Base-by-base conservation (phyloP, 768 basidiomycete genomes). In the Megacollybia marginata region DNA sequence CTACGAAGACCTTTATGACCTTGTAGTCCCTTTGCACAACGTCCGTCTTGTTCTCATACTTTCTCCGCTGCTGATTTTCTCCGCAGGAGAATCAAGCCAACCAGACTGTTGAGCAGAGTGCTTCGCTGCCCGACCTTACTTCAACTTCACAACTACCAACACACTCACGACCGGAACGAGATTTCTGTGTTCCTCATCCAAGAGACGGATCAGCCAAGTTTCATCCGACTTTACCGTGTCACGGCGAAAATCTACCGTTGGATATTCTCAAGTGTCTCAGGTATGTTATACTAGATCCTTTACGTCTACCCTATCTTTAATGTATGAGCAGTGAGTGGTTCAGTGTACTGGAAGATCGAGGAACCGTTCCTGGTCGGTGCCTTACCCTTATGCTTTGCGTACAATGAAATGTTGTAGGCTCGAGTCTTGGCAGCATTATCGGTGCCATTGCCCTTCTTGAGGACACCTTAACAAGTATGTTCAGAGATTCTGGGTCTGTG, bases 1-100 rank as follows among this genome's bases (percentile, higher is more conserved):
- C 52, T 82, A 79, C 54, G 75, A 80, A 52, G 82, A 84, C 54
- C 65, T 85, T 2, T 83, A 81, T 54, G 71, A 71, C 36, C 65
- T 82, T 3, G 68, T 83, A 36, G 67, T 69, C 20, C 79, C 82
- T 1, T 67, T 83, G 13, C 82, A 82, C 5, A 40, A 40, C 38
- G 38, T 40, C 13, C 38, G 18, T 40, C 18, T 8, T 40, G 23
- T 28, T 28, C 6, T 28, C 23, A 28, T 28, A 2, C 6, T 2
- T 28, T 28, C 23, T 28, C 23, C 23, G 23, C 6, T 28, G 23
- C 23, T 28, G 23, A 28, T 28, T 28, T 28, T 28, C 23, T 28
- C 23, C 23, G 23, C 6, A 28, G 23, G 23, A 28, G 23, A 28
- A 28, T 28, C 23, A 28, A 28, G 23, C 23, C 23, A 28, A 2